Percentiles rank a stretch among this genome's conserved stretches.
Evolutionary conservation across 345 rosid species (phyloP).

Genomic region (Citrus maxima): DNA sequence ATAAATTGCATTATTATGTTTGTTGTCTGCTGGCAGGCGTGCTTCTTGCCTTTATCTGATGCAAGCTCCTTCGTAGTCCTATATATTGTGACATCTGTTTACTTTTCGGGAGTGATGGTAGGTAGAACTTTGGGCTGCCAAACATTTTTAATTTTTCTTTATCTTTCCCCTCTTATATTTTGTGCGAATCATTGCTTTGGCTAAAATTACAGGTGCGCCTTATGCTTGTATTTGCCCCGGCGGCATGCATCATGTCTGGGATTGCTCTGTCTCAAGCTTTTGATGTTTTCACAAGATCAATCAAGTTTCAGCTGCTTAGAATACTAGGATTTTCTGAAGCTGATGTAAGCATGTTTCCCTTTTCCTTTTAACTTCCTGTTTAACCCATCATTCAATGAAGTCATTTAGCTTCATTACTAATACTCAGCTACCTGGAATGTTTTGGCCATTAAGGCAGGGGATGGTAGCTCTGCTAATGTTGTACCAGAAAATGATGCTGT

Average conservation of each 20-base stretch:
- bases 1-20: slow-evolving; percentile 16
- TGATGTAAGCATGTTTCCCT: slow-evolving; percentile 47
- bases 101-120: slow-evolving; percentile 99
- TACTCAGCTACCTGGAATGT: slow-evolving; percentile 20
- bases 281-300: slow-evolving; percentile 81
- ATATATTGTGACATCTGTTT: slow-evolving; percentile 89
- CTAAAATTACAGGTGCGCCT: slow-evolving; percentile 75
- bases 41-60: slow-evolving; percentile 95
- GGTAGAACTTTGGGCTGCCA: slow-evolving; percentile 21
- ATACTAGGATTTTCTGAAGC: slow-evolving; percentile 33
- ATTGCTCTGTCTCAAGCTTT: slow-evolving; percentile 98
- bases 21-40: slow-evolving; percentile 64
- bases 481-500: slow-evolving; percentile 36
- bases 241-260: slow-evolving; percentile 98
- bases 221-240: slow-evolving; percentile 99
- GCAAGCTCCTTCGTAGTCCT: slow-evolving; percentile 93
- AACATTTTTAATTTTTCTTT: neutral
- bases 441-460: slow-evolving; percentile 62
- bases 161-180: neutral
- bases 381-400: slow-evolving; percentile 2
- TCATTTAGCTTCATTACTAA: slow-evolving; percentile 19
- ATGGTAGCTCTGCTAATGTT: slow-evolving; percentile 34
- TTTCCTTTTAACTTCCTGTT: slow-evolving; percentile 8
- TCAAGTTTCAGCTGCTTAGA: slow-evolving; percentile 81
- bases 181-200: slow-evolving; percentile 4